phyloP scores from a whole-genome alignment of 768 basidiomycete genomes.

The Termitomyces sp. region DNA sequence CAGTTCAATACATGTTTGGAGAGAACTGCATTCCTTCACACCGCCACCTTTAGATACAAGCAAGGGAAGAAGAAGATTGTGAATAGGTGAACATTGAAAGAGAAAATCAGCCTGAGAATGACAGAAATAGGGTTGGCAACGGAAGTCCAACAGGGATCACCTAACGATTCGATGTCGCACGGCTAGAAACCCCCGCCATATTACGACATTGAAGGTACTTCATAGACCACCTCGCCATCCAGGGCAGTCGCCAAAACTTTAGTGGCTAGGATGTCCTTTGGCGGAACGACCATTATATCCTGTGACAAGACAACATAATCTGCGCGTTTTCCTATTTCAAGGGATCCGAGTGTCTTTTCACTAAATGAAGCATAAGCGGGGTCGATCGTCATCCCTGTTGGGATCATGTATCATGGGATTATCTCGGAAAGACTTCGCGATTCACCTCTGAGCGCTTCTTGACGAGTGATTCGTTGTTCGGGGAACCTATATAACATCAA shows the following conservation, averaged over 20 bases:
- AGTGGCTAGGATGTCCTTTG: constrained; percentile 56
- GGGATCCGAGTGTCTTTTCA: constrained; percentile 67
- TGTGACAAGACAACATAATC: constrained; percentile 83
- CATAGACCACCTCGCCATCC: constrained; percentile 55
- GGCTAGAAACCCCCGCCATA: background rate
- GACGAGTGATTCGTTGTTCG: constrained; percentile 66
- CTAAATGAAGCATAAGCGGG: constrained; percentile 86
- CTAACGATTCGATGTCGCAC: background rate
- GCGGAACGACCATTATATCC: constrained; percentile 70
- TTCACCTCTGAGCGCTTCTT: constrained; percentile 70
- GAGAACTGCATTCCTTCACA: constrained; percentile 3
- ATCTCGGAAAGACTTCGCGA: background rate
- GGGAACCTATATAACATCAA: constrained; percentile 57
- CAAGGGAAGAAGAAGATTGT: background rate
- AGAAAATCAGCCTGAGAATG: background rate
- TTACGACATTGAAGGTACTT: constrained; percentile 10
- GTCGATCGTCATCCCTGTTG: constrained; percentile 78
- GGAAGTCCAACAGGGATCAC: background rate
- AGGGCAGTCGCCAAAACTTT: constrained; percentile 72
- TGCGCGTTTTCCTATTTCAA: constrained; percentile 73
- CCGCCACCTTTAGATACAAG: constrained; percentile 6
- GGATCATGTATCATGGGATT: background rate
- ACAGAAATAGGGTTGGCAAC: background rate
- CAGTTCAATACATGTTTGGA: background rate
- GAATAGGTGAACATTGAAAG: background rate